Percentiles rank a stretch among this genome's conserved stretches.
Evolutionary conservation across 495 filamentous ascomycete species (phyloP).

Genomic region (Lasiosphaeris hirsuta): DNA sequence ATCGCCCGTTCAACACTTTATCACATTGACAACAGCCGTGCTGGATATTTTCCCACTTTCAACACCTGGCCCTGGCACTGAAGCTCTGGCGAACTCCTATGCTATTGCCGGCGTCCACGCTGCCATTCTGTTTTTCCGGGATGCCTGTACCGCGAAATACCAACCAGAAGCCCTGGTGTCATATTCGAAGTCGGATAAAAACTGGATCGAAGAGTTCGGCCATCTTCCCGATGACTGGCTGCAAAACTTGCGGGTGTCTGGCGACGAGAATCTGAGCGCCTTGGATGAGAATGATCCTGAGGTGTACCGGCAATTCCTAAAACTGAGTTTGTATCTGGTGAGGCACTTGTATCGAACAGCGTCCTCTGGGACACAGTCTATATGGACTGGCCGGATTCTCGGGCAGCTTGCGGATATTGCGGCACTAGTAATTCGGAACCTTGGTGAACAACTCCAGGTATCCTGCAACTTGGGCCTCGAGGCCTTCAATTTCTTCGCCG

Average conservation of each 20-base stretch:
- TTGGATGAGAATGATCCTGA: conserved; percentile 20
- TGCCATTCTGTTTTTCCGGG: conserved; percentile 29
- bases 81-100: conserved; percentile 17
- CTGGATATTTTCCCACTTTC: conserved; percentile 28
- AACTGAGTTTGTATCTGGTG: conserved; percentile 22
- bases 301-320: conserved; percentile 26
- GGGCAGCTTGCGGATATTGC: conserved; percentile 30
- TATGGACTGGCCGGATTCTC: conserved; percentile 25
- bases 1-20: conserved; percentile 27
- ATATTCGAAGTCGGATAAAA: conserved; percentile 8
- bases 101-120: conserved; percentile 28
- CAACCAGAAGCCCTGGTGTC: conserved; percentile 6
- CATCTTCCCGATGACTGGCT: conserved; percentile 22
- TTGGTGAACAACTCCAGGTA: conserved; percentile 25
- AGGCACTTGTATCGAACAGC: conserved; percentile 23
- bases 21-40: conserved; percentile 19
- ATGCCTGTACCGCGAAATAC: conserved; percentile 26
- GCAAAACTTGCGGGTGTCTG: conserved; percentile 4
- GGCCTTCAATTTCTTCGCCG: conserved; percentile 35
- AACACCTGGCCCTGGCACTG: neutral
- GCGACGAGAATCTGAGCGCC: neutral
- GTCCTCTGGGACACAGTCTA: neutral
- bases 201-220: conserved; percentile 26
- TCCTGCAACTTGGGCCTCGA: conserved; percentile 26
- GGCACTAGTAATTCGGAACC: conserved; percentile 24